Base-by-base conservation (phyloP, 208 protist species). In the Herpetomonas samuelpessoai region DNA sequence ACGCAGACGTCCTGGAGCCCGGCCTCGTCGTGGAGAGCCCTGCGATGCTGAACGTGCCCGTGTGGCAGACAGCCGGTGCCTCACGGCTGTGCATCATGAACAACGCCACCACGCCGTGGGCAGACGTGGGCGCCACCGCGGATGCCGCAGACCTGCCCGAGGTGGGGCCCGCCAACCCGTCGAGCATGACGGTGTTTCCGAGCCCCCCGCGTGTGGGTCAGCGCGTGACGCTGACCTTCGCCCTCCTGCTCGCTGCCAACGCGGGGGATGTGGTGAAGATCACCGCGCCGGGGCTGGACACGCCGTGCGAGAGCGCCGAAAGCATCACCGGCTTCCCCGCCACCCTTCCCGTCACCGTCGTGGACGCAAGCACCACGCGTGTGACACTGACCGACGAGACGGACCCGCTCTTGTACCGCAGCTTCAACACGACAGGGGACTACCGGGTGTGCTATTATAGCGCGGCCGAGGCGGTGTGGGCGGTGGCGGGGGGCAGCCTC, bases 381-480 rank as follows among this genome's bases (percentile, higher is more conserved):
- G 52, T 87, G 22, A 86, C 72, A 9, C 74, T 87, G 21, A 54
- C 68, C 24, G 89, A 95, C 62, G 68, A 39, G 46, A 91, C 83
- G 9, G 90, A 93, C 62, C 12, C 65, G 1, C 61, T 89, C n/a
- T 25, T 45, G 26, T 93, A 92, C 62, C 80, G 84, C 60, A 93
- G 85, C 71, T 96, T 96, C 78, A 81, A 76, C 61, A 28, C 46
- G 1, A 66, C 63, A 3, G 86, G 86, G 16, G 39, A 14, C 26
- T 92, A 81, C 62, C 72, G 71, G 3, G 83, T 92, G 46, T 96
- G 91, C 73, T 96, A 96, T 70, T 92, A 81, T 70, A 93, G 75
- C 68, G 65, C 71, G 2, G 45, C 39, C 39, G 87, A 92, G 64
- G 48, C 31, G 24, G 55, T 52, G 46, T 96, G 91, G 91, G 65